phyloP scores from a whole-genome alignment of 306 rosid genomes.

The Dalbergia cochinchinensis region DNA sequence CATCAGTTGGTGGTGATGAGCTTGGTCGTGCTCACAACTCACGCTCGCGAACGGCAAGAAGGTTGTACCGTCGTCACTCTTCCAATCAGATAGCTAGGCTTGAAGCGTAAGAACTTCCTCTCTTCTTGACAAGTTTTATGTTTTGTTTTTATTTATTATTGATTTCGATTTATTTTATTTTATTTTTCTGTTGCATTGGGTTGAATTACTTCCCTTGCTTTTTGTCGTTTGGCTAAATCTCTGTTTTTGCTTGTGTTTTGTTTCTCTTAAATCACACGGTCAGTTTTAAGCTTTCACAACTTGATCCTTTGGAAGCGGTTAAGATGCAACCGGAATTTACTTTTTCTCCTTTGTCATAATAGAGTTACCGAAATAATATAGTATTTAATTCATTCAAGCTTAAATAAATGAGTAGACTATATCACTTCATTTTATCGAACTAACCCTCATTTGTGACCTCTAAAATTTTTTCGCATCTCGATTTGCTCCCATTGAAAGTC shows the following conservation, averaged over 20 bases:
- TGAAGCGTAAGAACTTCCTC: slow-evolving; percentile 56
- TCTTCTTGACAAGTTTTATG: neutral
- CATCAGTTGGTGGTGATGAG: slow-evolving; percentile 45
- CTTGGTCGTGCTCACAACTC: slow-evolving; percentile 37
- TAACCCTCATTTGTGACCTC: too few species aligned
- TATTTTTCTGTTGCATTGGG: neutral
- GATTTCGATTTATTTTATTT: neutral
- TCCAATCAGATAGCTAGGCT: slow-evolving; percentile 55
- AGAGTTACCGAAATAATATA: too few species aligned
- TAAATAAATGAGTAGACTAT: too few species aligned
- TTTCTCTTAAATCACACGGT: neutral
- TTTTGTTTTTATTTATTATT: neutral
- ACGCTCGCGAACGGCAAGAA: slow-evolving; percentile 31
- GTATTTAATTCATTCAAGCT: too few species aligned
- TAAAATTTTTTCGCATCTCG: neutral
- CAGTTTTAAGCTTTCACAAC: neutral
- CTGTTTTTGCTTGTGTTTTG: too few species aligned
- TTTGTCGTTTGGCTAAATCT: too few species aligned
- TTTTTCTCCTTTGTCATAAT: too few species aligned
- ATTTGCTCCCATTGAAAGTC: neutral
- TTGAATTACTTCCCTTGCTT: too few species aligned
- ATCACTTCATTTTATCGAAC: too few species aligned
- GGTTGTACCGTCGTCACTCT: slow-evolving; percentile 58
- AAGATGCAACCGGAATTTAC: too few species aligned
- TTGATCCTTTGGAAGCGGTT: neutral